phyloP scores from a whole-genome alignment of 2,329 filamentous ascomycete genomes.

The Blumeria graminis region DNA sequence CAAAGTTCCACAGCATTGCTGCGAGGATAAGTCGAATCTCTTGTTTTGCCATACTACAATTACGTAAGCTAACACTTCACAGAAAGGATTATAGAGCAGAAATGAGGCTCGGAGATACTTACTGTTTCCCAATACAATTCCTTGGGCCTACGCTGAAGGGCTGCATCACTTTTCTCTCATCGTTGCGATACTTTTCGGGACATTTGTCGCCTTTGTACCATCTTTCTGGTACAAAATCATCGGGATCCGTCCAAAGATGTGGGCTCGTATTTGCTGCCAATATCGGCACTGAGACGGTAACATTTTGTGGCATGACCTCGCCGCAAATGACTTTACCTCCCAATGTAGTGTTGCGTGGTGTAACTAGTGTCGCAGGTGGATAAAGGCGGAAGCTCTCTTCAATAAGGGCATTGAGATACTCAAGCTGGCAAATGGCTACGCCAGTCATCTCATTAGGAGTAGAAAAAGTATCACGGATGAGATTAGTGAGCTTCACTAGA shows the following conservation, averaged over 20 bases:
- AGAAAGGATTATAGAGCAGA: neutral
- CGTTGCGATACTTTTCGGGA: conserved; percentile 2
- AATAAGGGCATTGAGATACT: conserved; percentile 17
- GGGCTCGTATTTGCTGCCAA: conserved; percentile 12
- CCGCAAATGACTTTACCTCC: conserved; percentile 5
- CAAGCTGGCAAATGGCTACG: conserved; percentile 2
- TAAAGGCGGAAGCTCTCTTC: conserved; percentile 17
- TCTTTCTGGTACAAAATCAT: conserved; percentile 9
- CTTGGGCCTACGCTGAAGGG: conserved; percentile 5
- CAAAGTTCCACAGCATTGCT: conserved; percentile 9
- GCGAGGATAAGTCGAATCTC: conserved; percentile 8
- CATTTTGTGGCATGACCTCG: conserved; percentile 4
- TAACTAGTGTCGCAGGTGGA: conserved; percentile 12
- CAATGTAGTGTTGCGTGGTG: conserved; percentile 4
- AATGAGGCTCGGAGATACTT: neutral
- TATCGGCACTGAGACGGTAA: conserved; percentile 7
- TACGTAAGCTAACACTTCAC: neutral
- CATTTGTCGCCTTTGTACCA: conserved; percentile 13
- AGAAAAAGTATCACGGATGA: conserved; percentile 19
- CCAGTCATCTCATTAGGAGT: conserved; percentile 7
- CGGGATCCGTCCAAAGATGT: conserved; percentile 5
- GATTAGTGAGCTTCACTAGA: conserved; percentile 17
- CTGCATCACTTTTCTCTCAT: conserved; percentile 5
- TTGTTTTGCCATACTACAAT: conserved; percentile 3
- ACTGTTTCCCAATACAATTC: conserved; percentile 7